Percentiles rank a stretch among this genome's conserved stretches.
Conservation (phyloP, 1,284 basidiomycete species). For the Cryptococcus sp. region DNA sequence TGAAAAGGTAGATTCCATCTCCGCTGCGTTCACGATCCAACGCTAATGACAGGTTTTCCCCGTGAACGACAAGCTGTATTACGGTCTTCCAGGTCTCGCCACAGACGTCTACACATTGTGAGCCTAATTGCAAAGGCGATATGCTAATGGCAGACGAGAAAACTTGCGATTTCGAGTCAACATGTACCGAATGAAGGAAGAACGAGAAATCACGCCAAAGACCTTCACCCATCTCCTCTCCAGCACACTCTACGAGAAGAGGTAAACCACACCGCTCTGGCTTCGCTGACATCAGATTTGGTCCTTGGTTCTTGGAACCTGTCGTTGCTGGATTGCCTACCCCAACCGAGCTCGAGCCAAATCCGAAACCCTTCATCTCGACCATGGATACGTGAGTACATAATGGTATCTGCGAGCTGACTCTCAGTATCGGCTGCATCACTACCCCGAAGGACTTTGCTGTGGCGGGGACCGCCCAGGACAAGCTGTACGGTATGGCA, state of each 20-base stretch:
- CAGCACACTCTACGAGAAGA: slow-evolving; percentile 92
- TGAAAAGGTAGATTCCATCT: slow-evolving; percentile 74
- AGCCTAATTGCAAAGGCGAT: slow-evolving; percentile 30
- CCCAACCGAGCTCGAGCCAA: slow-evolving; percentile 55
- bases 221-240: slow-evolving; percentile 94
- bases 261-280: slow-evolving; percentile 48
- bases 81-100: slow-evolving; percentile 88
- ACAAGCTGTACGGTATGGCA: slow-evolving; percentile 94
- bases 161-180: slow-evolving; percentile 90
- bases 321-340: slow-evolving; percentile 86
- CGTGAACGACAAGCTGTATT: slow-evolving; percentile 84
- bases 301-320: slow-evolving; percentile 95
- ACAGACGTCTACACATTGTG: slow-evolving; percentile 89
- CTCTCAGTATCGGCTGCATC: slow-evolving; percentile 67
- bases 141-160: slow-evolving; percentile 59
- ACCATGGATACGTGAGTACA: slow-evolving; percentile 69
- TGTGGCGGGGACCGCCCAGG: slow-evolving; percentile 86
- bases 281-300: slow-evolving; percentile 55
- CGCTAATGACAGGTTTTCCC: slow-evolving; percentile 69
- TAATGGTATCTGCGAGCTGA: background rate
- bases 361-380: slow-evolving; percentile 88
- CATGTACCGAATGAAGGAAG: slow-evolving; percentile 99
- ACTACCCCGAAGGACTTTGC: slow-evolving; percentile 72
- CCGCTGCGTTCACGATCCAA: background rate
- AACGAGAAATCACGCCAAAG: slow-evolving; percentile 92